phyloP scores from a whole-genome alignment of 2,329 filamentous ascomycete species.

The Ophiognomonia clavigignenti-juglandacearum region DNA sequence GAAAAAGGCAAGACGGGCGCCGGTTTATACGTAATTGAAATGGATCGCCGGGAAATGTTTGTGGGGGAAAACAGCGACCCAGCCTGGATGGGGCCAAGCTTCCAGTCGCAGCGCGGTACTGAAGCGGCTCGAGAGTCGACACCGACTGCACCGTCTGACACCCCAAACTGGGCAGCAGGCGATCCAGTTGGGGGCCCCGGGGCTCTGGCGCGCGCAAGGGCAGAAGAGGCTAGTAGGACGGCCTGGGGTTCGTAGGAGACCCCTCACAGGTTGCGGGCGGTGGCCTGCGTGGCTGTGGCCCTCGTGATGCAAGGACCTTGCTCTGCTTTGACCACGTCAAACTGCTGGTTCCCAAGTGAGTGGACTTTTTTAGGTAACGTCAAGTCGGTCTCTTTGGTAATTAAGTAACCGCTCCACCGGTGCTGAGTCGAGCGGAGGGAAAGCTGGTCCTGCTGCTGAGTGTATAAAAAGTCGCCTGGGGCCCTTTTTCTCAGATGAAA shows the following conservation, averaged over 20 bases:
- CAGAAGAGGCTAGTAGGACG: too few relatives aligned
- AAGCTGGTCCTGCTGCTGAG: too few relatives aligned
- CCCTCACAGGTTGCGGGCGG: slow-evolving; percentile 1
- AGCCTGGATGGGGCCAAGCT: slow-evolving; percentile 13
- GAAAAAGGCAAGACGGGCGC: slow-evolving; percentile 33
- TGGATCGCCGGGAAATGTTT: slow-evolving; percentile 15
- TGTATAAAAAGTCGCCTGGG: slow-evolving; percentile 15
- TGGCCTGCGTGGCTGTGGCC: too few relatives aligned
- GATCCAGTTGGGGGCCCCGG: too few relatives aligned
- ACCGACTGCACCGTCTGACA: too few relatives aligned
- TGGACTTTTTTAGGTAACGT: slow-evolving; percentile 18
- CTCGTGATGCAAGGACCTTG: slow-evolving; percentile 3
- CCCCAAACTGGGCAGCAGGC: slow-evolving; percentile 9
- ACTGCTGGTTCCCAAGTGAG: too few relatives aligned
- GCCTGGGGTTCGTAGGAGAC: not conserved
- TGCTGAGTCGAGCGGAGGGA: slow-evolving; percentile 14
- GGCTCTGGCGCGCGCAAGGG: too few relatives aligned
- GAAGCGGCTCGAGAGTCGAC: too few relatives aligned
- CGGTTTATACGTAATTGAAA: slow-evolving; percentile 44
- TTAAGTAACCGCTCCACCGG: slow-evolving; percentile 11
- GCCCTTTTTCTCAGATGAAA: slow-evolving; percentile 11
- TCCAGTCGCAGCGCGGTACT: too few relatives aligned
- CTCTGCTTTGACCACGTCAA: slow-evolving; percentile 5
- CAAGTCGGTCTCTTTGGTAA: too few relatives aligned
- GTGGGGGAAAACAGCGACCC: slow-evolving; percentile 21